Evolutionary conservation across 768 basidiomycete species (phyloP).

Genomic region (Clathrus columnatus): DNA sequence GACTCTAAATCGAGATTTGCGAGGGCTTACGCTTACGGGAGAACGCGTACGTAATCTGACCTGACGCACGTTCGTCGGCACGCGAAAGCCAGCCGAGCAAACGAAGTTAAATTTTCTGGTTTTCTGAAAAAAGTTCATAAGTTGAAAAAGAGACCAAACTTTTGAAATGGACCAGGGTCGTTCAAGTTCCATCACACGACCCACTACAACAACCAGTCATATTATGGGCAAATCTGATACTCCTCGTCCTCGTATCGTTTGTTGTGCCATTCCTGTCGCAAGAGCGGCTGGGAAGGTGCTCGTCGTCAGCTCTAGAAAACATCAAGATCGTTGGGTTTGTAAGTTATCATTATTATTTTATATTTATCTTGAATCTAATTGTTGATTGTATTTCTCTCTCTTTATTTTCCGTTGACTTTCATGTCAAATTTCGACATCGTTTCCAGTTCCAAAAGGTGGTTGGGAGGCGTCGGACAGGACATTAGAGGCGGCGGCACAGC

Average conservation of each 20-base stretch:
- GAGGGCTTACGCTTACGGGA: background rate
- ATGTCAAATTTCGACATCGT: background rate
- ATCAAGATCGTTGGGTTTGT: conserved; percentile 80
- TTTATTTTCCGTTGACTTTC: conserved; percentile 2
- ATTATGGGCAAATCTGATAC: conserved; percentile 63
- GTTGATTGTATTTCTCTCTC: conserved; percentile 2
- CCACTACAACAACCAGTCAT: background rate
- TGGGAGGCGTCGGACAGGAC: conserved; percentile 77
- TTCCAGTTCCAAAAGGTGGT: conserved; percentile 83
- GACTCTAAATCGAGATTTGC: background rate
- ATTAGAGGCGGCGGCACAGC: conserved; percentile 80
- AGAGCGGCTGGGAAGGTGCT: conserved; percentile 68
- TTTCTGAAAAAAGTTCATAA: background rate
- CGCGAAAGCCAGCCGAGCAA: background rate
- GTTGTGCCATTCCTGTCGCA: conserved; percentile 82
- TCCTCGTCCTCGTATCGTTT: conserved; percentile 74
- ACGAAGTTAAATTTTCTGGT: background rate
- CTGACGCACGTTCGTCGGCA: conserved; percentile 11
- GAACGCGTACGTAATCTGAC: background rate
- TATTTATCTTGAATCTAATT: conserved; percentile 12
- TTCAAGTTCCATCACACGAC: background rate
- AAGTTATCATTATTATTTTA: conserved; percentile 34
- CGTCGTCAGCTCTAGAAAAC: conserved; percentile 77
- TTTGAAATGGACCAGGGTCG: background rate
- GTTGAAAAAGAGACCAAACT: background rate